phyloP scores from a whole-genome alignment of 1,284 basidiomycete species.

The Malassezia restricta region DNA sequence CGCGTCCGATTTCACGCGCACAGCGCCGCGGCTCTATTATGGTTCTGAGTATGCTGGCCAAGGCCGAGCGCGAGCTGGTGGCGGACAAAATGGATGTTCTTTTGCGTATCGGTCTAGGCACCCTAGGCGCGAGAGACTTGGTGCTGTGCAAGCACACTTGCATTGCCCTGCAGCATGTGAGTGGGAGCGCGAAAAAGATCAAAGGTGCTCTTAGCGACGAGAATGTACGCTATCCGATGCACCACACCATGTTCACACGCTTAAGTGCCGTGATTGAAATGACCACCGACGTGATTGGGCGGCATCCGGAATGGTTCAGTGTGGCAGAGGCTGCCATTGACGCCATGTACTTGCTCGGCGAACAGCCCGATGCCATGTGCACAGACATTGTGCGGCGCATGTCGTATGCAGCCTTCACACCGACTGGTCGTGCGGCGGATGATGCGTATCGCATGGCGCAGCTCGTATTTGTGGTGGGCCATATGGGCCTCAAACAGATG shows the following conservation, averaged over 20 bases:
- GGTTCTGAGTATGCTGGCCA: slow-evolving; percentile 84
- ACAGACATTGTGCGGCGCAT: slow-evolving; percentile 69
- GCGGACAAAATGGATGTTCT: slow-evolving; percentile 74
- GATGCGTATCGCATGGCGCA: slow-evolving; percentile 72
- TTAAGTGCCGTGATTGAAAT: slow-evolving; percentile 57
- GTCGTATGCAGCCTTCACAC: slow-evolving; percentile 59
- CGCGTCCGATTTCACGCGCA: slow-evolving; percentile 52
- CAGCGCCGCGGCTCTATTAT: slow-evolving; percentile 89
- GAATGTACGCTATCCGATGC: slow-evolving; percentile 74
- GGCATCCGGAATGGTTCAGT: slow-evolving; percentile 54
- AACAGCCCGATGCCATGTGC: slow-evolving; percentile 81
- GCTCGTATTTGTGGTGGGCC: slow-evolving; percentile 82
- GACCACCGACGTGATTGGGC: slow-evolving; percentile 19
- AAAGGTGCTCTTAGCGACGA: slow-evolving; percentile 74
- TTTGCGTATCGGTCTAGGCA: slow-evolving; percentile 76
- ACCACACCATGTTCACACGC: slow-evolving; percentile 70
- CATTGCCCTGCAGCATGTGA: slow-evolving; percentile 77
- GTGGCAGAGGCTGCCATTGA: slow-evolving; percentile 95
- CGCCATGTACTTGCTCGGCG: slow-evolving; percentile 82
- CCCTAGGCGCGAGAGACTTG: slow-evolving; percentile 61
- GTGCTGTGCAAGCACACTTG: slow-evolving; percentile 85
- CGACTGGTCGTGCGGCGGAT: slow-evolving; percentile 6
- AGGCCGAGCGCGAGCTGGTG: slow-evolving; percentile 72
- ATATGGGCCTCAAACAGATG: slow-evolving; percentile 93
- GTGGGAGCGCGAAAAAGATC: slow-evolving; percentile 89